These are phyloP conservation scores for Pichia inconspicua DNA, from an alignment of 1,139 yeast genomes.

Conservation along the genomic window DNA sequence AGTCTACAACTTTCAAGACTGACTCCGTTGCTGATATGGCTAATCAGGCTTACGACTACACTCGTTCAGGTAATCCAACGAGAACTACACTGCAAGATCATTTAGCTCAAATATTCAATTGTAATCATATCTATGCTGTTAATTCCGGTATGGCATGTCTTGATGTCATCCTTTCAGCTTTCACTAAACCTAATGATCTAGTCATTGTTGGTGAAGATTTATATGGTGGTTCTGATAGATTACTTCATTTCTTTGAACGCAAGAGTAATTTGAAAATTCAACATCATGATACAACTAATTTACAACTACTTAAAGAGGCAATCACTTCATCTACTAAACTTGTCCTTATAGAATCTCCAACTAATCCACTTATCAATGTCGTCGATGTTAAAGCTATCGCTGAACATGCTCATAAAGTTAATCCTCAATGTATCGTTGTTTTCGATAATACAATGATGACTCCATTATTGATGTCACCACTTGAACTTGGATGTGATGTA, in stretches of 20 bases:
- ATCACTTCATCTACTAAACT: conserved; percentile 51
- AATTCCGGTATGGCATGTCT: conserved; percentile 90
- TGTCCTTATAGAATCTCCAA: conserved; percentile 82
- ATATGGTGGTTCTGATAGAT: conserved; percentile 87
- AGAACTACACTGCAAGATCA: conserved; percentile 74
- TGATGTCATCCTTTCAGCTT: conserved; percentile 68
- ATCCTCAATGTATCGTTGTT: conserved; percentile 66
- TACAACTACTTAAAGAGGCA: conserved; percentile 48
- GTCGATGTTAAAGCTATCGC: conserved; percentile 68
- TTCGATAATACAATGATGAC: conserved; percentile 97
- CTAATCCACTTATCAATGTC: conserved; percentile 85
- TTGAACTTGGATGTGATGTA: conserved; percentile 79
- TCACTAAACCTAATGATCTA: conserved; percentile 66
- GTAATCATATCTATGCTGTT: conserved; percentile 68
- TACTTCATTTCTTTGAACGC: conserved; percentile 62
- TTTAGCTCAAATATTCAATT: conserved; percentile 67
- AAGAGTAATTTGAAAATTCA: conserved; percentile 62
- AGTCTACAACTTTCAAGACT: conserved; percentile 89
- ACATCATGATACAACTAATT: conserved; percentile 78
- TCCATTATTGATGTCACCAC: conserved; percentile 76
- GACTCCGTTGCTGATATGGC: conserved; percentile 58
- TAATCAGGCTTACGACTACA: conserved; percentile 73
- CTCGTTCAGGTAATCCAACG: conserved; percentile 93
- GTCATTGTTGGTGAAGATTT: conserved; percentile 90
- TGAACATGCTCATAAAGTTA: conserved; percentile 54